A percentile compares a stretch with the other conserved stretches of the same genome.
Conservation (phyloP, 176 grass and related monocot species). For the Raddia distichophylla region DNA sequence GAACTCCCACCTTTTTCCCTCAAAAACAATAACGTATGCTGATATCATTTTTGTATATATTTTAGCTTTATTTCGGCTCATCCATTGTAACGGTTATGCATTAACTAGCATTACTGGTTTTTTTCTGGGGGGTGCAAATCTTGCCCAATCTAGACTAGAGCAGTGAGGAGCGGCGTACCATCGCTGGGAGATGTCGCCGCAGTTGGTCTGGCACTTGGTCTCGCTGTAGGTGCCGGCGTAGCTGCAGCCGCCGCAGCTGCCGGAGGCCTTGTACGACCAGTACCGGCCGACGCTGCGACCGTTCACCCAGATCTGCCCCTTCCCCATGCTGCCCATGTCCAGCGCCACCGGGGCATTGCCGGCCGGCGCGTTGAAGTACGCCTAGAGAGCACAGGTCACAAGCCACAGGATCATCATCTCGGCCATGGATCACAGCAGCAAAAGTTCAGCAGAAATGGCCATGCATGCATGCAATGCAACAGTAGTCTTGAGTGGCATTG, state of each 20-base stretch:
- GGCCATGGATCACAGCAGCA: background rate
- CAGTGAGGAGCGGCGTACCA: conserved; percentile 44
- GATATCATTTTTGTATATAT: no score
- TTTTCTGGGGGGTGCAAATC: background rate
- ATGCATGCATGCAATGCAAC: background rate
- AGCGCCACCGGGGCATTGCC: conserved; percentile 76
- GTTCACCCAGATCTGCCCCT: conserved; percentile 95
- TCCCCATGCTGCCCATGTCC: conserved; percentile 93
- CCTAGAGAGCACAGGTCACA: conserved; percentile 34
- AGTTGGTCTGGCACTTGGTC: conserved; percentile 71
- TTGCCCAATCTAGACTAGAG: background rate
- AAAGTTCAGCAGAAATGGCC: background rate
- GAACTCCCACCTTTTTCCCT: no score
- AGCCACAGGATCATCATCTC: background rate
- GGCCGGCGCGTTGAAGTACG: conserved; percentile 79
- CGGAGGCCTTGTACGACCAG: conserved; percentile 84
- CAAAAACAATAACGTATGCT: no score
- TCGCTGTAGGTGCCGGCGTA: conserved; percentile 73
- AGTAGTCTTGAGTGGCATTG: background rate
- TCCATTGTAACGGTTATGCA: no score
- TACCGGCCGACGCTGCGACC: conserved; percentile 75
- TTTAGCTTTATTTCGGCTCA: no score
- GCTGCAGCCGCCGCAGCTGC: conserved; percentile 67
- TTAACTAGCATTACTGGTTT: background rate
- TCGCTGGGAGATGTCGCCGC: conserved; percentile 76